Base-by-base conservation (phyloP, 306 rosid genomes). In the Prunus dulcis region DNA sequence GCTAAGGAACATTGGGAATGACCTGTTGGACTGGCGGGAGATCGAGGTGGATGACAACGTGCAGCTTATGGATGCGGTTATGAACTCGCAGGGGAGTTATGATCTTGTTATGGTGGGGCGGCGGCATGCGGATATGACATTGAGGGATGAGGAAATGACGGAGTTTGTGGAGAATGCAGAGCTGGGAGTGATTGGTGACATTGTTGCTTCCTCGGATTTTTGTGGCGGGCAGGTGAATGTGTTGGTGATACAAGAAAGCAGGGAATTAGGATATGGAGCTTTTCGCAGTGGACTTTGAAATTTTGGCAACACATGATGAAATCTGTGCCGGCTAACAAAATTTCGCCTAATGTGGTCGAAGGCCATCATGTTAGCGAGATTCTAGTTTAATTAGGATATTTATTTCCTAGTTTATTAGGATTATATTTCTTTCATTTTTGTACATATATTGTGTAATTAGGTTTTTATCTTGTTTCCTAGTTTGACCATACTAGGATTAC, bases 51-150 rank as follows among this genome's bases (percentile, higher is more conserved):
- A 79, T 3, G 86, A 84, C 41, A 81, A 64, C 43, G 80, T 60
- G 0, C 65, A 52, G 19, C 69, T 73, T 8, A 27, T 87, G 65
- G 80, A 74, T 55, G 79, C 74, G 0, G 66, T 89, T 7, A 25
- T 82, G 43, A 27, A 55, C 4, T 23, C 64, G 22, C 71, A 76
- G 30, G 75, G 67, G 0, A 34, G 67, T 0, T 82, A 76, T 57
- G 84, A 87, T 74, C 88, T 86, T 3, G 80, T 86, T 41, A 69
- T 88, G 78, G 89, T 85, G 17, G 95, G 95, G 0, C 72, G 83
- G 55, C n/a, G 88, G 47, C 86, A 82, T 32, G 9, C 17, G 6
- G 55, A 3, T 3, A 70, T 46, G 51, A 41, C 51, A 9, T 17
- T 78, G 9, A 63, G 67, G 0, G 88, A 88, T 19, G 85, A 77